Evolutionary conservation across 129 eudicot species (phyloP).

Genomic region (Centaurea solstitialis): DNA sequence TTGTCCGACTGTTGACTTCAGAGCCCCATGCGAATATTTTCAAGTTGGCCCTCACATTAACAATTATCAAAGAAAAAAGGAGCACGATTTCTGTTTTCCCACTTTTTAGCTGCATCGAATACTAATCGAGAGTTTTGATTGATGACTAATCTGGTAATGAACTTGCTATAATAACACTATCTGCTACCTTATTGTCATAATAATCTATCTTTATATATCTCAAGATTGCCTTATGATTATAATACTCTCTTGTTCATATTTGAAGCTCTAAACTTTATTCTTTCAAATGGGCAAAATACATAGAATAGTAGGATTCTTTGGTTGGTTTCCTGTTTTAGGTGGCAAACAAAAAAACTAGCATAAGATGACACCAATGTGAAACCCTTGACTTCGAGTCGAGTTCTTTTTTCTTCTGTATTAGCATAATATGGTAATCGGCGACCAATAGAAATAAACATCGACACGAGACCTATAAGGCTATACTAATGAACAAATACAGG

Average conservation of each 20-base stretch:
- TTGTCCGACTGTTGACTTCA: background rate
- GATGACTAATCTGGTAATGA: background rate
- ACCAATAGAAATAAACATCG: no score
- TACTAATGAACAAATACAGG: no score
- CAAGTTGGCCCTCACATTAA: background rate
- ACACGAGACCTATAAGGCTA: no score
- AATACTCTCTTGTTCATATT: background rate
- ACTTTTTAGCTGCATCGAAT: background rate
- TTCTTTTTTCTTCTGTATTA: no score
- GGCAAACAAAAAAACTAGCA: no score
- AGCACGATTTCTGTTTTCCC: background rate
- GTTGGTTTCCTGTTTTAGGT: no score
- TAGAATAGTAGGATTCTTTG: no score
- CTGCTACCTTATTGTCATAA: background rate
- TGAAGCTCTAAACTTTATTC: background rate
- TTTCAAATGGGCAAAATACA: no score
- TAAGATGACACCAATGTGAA: no score
- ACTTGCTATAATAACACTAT: background rate
- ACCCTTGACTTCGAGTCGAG: no score
- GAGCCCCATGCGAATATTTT: background rate
- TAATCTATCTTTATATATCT: background rate
- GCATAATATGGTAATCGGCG: no score
- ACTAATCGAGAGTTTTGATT: background rate
- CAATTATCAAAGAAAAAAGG: background rate
- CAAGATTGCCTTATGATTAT: background rate